Base-by-base conservation (phyloP, 257 asterid species). In the Gentiana macrophylla region DNA sequence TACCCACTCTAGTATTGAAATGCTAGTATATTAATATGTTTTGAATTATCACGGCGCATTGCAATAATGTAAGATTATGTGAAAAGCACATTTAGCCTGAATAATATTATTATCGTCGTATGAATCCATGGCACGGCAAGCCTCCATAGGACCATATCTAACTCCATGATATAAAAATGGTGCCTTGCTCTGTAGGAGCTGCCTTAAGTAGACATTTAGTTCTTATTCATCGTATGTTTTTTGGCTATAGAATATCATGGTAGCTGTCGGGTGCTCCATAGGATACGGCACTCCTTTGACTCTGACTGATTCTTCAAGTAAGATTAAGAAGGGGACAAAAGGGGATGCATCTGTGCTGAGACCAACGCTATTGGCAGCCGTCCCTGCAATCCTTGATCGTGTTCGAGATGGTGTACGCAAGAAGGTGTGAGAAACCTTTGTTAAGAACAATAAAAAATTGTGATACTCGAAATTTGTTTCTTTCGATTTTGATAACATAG, bases 211-310 rank as follows among this genome's bases (percentile, higher is more conserved):
- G 10, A 41, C 46, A 41, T 1, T 41, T 41, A 7, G 46, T 49
- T 55, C 41, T 50, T 4, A 50, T 12, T 45, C 6, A 4, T 35
- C 9, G 64, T 33, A 36, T 57, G n/a, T 57, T 32, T 54, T 67
- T 60, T 56, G 53, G 47, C 64, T 75, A 65, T 73, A 92, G 98
- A 92, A 67, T 71, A 47, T 88, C 53, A 69, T 88, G 52, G 88
- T 84, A 47, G 94, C 86, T 37, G 68, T 81, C 59, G 98, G 98
- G 69, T 72, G 91, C 73, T 88, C 90, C 52, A 92, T 92, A 66
- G 98, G 98, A 64, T 92, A 92, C 68, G 98, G 97, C 62, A 73
- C 98, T 72, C 95, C 98, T 60, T 68, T 88, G 71, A 92, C 98
- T 70, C 94, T 92, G 36, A 85, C 98, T 2, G 98, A 92, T 71